Percentiles rank a stretch among this genome's conserved stretches.
Conservation (phyloP, 2,329 filamentous ascomycete genomes). For the Penicillium sp. region DNA sequence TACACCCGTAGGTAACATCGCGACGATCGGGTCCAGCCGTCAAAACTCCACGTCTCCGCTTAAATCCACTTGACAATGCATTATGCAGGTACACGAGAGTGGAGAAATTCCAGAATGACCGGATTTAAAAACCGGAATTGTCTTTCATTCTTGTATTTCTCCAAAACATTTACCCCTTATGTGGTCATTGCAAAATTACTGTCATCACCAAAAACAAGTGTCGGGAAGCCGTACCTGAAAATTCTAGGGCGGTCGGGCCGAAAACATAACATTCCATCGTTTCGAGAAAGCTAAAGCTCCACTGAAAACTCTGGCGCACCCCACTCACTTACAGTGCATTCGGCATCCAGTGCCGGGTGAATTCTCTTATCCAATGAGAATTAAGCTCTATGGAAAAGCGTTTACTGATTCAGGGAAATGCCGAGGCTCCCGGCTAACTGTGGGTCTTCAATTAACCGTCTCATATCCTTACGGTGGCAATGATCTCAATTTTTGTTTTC, state of each 20-base stretch:
- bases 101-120: too few relatives aligned
- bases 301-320: neutral
- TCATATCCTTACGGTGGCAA: conserved; percentile 4
- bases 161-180: too few relatives aligned
- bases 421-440: conserved; percentile 15
- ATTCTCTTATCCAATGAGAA: neutral
- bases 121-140: too few relatives aligned
- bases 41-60: too few relatives aligned
- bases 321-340: neutral
- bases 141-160: too few relatives aligned
- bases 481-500: neutral
- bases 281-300: neutral
- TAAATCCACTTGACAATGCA: too few relatives aligned
- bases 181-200: too few relatives aligned
- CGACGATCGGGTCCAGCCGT: too few relatives aligned
- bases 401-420: conserved; percentile 2
- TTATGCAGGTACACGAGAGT: too few relatives aligned
- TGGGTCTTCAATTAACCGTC: conserved; percentile 6
- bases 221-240: too few relatives aligned
- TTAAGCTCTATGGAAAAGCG: neutral
- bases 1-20: too few relatives aligned
- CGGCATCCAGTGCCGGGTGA: neutral
- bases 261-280: neutral
- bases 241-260: neutral
- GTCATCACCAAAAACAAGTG: too few relatives aligned